Evolutionary conservation across 1,284 basidiomycete genomes (phyloP).

Genomic region (Neotropicomus parvogracilis): DNA sequence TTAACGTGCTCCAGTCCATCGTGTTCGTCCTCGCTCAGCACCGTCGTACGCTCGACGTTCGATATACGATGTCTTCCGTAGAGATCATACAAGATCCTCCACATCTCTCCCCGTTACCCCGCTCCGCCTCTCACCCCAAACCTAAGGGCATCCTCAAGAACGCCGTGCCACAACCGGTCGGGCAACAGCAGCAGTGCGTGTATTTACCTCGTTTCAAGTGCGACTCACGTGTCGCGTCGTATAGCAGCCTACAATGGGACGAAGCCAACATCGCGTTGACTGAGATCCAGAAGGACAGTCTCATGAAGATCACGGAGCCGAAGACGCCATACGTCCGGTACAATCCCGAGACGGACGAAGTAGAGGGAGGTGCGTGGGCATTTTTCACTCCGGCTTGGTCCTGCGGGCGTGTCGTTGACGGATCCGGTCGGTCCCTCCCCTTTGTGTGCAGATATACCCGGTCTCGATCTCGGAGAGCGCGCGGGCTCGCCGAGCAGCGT

Average conservation of each 20-base stretch:
- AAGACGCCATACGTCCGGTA: conserved; percentile 95
- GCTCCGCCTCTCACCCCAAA: conserved; percentile 60
- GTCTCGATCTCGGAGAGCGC: conserved; percentile 49
- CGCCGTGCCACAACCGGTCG: conserved; percentile 44
- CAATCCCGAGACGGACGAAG: conserved; percentile 78
- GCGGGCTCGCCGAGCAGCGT: conserved; percentile 32
- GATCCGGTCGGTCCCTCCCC: background rate
- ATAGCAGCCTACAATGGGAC: conserved; percentile 78
- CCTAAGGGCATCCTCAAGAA: conserved; percentile 86
- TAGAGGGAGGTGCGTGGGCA: conserved; percentile 66
- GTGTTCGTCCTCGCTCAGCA: background rate
- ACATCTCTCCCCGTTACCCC: conserved; percentile 42
- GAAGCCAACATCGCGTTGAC: conserved; percentile 88
- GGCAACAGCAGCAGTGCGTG: conserved; percentile 46
- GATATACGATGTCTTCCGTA: conserved; percentile 33
- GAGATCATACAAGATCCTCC: conserved; percentile 40
- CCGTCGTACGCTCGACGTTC: background rate
- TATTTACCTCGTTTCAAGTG: background rate
- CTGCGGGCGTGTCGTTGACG: background rate
- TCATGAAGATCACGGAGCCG: conserved; percentile 96
- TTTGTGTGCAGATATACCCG: conserved; percentile 54
- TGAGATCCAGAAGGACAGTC: conserved; percentile 87
- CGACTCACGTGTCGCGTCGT: background rate
- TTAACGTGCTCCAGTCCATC: background rate
- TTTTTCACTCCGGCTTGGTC: background rate